Evolutionary conservation across 1,284 basidiomycete species (phyloP).

Genomic region (Xanthoconium separans): DNA sequence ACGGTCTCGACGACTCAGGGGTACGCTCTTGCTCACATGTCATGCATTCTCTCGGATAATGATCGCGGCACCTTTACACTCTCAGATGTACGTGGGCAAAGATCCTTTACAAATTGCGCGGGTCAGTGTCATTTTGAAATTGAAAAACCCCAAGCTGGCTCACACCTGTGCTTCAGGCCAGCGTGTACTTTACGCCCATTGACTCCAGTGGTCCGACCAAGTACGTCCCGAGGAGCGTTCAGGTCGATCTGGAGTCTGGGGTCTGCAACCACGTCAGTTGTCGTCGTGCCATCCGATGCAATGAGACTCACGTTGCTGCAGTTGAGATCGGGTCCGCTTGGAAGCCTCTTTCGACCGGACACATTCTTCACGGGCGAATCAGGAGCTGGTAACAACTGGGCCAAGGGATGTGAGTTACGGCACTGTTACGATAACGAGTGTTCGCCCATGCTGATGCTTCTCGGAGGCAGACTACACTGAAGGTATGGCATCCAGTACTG

Average conservation of each 20-base stretch:
- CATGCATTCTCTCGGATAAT: conserved; percentile 27
- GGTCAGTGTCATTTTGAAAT: conserved; percentile 28
- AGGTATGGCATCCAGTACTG: conserved; percentile 43
- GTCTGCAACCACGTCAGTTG: conserved; percentile 75
- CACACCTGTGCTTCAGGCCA: conserved; percentile 43
- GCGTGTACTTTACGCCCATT: conserved; percentile 73
- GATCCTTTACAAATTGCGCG: conserved; percentile 48
- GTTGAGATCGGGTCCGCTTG: conserved; percentile 69
- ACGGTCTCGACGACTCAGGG: conserved; percentile 70
- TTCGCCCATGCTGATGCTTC: conserved; percentile 18
- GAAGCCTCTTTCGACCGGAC: conserved; percentile 83
- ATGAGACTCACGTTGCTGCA: conserved; percentile 28
- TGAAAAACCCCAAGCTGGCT: background rate
- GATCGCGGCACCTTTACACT: conserved; percentile 10
- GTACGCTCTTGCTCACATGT: conserved; percentile 41
- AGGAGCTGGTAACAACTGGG: conserved; percentile 94
- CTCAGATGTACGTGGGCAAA: conserved; percentile 46
- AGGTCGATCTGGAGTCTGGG: conserved; percentile 90
- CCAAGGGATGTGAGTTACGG: conserved; percentile 75
- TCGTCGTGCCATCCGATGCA: background rate
- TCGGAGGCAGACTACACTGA: conserved; percentile 74
- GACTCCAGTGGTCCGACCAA: conserved; percentile 48
- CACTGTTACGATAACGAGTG: background rate
- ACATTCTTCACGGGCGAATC: conserved; percentile 74
- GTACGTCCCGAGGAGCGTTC: conserved; percentile 93